Percentiles rank a stretch among this genome's conserved stretches.
phyloP scores from a whole-genome alignment of 2,329 filamentous ascomycete species.

The Cercospora berteroae region DNA sequence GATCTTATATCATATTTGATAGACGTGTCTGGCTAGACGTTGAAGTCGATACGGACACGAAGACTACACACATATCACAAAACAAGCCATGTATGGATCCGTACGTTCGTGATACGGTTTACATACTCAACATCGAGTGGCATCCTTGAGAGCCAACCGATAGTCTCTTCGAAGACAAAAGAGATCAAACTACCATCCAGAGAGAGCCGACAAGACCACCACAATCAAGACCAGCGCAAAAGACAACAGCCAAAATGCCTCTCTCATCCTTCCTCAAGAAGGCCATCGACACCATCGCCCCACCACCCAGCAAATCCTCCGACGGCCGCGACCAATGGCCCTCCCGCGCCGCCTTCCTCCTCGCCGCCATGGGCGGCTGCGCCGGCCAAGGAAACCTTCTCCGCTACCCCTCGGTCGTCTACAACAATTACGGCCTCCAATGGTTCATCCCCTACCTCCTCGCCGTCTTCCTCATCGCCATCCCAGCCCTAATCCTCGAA shows the following conservation, averaged over 20 bases:
- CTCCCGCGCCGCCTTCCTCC: slow-evolving; percentile 54
- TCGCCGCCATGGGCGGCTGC: slow-evolving; percentile 59
- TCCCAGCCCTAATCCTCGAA: slow-evolving; percentile 57
- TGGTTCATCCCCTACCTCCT: slow-evolving; percentile 62
- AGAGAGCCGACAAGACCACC: background rate
- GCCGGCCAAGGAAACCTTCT: slow-evolving; percentile 59
- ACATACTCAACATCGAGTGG: slow-evolving; percentile 12
- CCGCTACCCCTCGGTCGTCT: slow-evolving; percentile 58
- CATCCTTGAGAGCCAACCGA: slow-evolving; percentile 2
- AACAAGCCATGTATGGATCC: slow-evolving; percentile 7
- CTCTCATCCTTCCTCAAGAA: slow-evolving; percentile 10
- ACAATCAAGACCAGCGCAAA: background rate
- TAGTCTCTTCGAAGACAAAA: background rate
- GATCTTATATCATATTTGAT: background rate
- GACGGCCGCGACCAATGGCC: slow-evolving; percentile 56
- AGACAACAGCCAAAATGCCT: background rate
- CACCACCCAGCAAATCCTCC: slow-evolving; percentile 29
- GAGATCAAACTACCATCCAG: background rate
- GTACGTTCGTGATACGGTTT: slow-evolving; percentile 1
- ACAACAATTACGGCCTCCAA: slow-evolving; percentile 60
- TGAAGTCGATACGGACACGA: background rate
- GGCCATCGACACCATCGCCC: slow-evolving; percentile 14
- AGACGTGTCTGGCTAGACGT: background rate
- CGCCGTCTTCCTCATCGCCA: slow-evolving; percentile 56
- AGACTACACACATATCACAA: background rate